Conservation (phyloP, 257 asterid genomes). For the Cynanchum wilfordii region DNA sequence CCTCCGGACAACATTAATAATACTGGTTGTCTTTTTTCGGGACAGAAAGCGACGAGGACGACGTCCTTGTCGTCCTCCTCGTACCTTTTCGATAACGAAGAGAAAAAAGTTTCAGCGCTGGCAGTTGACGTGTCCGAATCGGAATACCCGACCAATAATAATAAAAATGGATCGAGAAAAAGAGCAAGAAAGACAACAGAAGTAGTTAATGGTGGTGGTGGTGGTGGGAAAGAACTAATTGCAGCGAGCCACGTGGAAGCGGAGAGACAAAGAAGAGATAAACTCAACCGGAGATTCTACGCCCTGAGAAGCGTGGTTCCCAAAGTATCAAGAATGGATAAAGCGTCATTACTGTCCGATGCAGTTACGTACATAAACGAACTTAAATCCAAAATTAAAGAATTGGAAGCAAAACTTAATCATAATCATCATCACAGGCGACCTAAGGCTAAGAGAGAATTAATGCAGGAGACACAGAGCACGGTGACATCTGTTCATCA, state of each 20-base stretch:
- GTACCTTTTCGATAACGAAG: neutral
- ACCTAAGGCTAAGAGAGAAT: neutral
- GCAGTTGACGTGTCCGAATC: neutral
- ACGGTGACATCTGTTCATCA: constrained; percentile 10
- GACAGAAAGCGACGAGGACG: neutral
- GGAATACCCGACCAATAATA: neutral
- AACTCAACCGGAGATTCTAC: constrained; percentile 40
- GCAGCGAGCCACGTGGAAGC: constrained; percentile 35
- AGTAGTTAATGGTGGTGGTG: no score
- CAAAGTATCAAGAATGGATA: constrained; percentile 42
- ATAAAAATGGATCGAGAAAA: neutral
- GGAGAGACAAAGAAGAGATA: constrained; percentile 40
- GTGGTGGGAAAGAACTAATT: neutral
- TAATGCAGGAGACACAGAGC: constrained; percentile 19
- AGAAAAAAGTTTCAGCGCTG: neutral
- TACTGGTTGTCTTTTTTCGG: neutral
- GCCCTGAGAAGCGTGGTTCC: constrained; percentile 46
- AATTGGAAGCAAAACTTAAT: constrained; percentile 19
- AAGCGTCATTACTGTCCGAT: constrained; percentile 39
- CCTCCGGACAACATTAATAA: neutral
- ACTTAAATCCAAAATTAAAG: constrained; percentile 29
- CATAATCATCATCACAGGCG: neutral
- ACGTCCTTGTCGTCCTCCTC: no score
- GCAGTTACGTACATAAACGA: constrained; percentile 38
- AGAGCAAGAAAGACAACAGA: constrained; percentile 1